phyloP scores from a whole-genome alignment of 768 basidiomycete species.

The Ramaria sp. region DNA sequence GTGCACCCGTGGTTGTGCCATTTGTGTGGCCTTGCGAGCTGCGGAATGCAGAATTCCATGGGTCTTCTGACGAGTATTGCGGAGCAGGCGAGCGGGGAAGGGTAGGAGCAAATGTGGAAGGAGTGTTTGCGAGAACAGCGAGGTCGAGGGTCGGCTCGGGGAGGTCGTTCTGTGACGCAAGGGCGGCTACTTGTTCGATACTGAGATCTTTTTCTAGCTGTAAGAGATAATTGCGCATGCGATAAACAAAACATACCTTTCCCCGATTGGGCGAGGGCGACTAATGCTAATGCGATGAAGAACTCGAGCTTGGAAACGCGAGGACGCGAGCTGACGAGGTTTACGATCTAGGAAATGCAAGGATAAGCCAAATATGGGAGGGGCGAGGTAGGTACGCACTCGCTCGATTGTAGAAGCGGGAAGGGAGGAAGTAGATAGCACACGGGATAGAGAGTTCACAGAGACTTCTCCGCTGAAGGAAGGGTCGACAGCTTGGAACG shows the following conservation, averaged over 20 bases:
- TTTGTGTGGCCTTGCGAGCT: slow-evolving; percentile 9
- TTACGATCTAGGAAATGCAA: slow-evolving; percentile 57
- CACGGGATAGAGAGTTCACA: slow-evolving; percentile 70
- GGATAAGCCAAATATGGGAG: slow-evolving; percentile 4
- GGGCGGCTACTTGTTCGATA: slow-evolving; percentile 69
- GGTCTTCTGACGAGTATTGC: slow-evolving; percentile 54
- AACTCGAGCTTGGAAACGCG: slow-evolving; percentile 84
- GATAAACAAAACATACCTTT: slow-evolving; percentile 44
- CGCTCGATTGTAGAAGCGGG: slow-evolving; percentile 77
- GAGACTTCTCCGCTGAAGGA: slow-evolving; percentile 65
- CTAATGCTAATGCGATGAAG: slow-evolving; percentile 82
- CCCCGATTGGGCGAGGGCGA: slow-evolving; percentile 73
- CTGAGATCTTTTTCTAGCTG: slow-evolving; percentile 45
- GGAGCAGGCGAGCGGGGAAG: slow-evolving; percentile 33
- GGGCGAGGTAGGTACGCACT: slow-evolving; percentile 30
- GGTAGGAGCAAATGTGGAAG: slow-evolving; percentile 33
- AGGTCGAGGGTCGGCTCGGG: slow-evolving; percentile 67
- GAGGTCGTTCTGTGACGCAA: slow-evolving; percentile 68
- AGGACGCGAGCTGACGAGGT: slow-evolving; percentile 70
- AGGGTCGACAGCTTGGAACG: slow-evolving; percentile 68
- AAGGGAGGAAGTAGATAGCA: slow-evolving; percentile 65
- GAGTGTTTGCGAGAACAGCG: slow-evolving; percentile 39
- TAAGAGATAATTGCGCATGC: neutral
- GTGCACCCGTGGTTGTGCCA: slow-evolving; percentile 32
- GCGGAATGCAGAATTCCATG: slow-evolving; percentile 27